Base-by-base conservation (phyloP, 495 filamentous ascomycete species). In the Daldinia bambusicola region DNA sequence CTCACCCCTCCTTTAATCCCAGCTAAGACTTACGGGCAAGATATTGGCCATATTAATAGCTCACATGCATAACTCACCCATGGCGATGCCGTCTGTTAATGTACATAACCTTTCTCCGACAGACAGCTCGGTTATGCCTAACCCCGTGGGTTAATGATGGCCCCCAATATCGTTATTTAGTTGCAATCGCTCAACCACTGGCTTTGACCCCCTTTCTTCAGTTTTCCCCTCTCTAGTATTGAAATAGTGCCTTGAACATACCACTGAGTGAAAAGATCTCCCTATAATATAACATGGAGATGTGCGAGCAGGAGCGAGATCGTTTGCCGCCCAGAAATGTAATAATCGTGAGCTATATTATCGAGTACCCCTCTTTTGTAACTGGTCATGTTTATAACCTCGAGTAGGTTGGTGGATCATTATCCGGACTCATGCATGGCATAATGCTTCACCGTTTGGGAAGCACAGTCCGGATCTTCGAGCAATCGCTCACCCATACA, bases 361-460 rank as follows among this genome's bases (percentile, higher is more conserved):
- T 22, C 18, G 18, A 48, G 18, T 20, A 18, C 18, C 18, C 18
- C n/a, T 48, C 6, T 22, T 12, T 18, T 22, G 20, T 10, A 9
- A 1, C 2, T 22, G 8, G 10, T 9, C 4, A 48, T 20, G 8
- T 22, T 48, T 20, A 48, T 48, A 9, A 20, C 8, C 9, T 22
- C 4, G 43, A 20, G 20, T 48, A 48, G 43, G 20, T 48, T 9
- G 43, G 43, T 16, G 43, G 43, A 16, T 48, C 43, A 7, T 16
- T 48, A 9, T 48, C 43, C 43, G 43, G 43, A 22, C 43, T 48
- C 7, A 48, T 48, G 43, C 43, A 48, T 16, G 43, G 43, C 43
- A 48, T 48, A 8, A 22, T 48, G 43, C 43, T 48, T 16, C 43
- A 48, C 43, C 16, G 18, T 48, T 16, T 48, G 16, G 43, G 43